These are phyloP conservation scores for Ambispora gerdemannii DNA, from an alignment of 192 early-diverging fungal species.

Conservation along the genomic window DNA sequence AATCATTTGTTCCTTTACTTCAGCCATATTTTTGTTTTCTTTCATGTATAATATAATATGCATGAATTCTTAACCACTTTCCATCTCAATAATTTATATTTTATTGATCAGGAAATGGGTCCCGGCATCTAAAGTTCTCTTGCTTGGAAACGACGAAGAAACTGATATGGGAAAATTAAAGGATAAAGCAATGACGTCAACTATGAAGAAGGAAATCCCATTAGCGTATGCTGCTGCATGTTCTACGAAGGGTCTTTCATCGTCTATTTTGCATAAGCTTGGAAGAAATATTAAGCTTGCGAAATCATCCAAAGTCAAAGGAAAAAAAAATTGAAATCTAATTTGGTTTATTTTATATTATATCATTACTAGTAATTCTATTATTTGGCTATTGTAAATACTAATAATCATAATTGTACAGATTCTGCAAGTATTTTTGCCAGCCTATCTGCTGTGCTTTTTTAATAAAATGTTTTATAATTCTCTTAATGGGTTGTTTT, in stretches of 20 bases:
- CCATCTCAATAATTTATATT: background rate
- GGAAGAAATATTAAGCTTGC: too few relatives aligned
- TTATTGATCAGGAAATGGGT: slow-evolving; percentile 27
- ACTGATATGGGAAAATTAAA: slow-evolving; percentile 25
- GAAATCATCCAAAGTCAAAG: background rate
- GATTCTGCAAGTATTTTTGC: too few relatives aligned
- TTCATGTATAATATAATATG: background rate
- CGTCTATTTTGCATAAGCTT: background rate
- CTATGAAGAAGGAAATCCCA: slow-evolving; percentile 29
- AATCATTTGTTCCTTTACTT: background rate
- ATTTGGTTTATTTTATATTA: too few relatives aligned
- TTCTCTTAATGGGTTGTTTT: too few relatives aligned
- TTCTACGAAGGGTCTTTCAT: background rate
- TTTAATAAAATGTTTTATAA: too few relatives aligned
- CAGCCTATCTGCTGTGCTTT: too few relatives aligned
- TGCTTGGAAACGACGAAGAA: slow-evolving; percentile 15
- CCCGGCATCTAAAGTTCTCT: slow-evolving; percentile 16
- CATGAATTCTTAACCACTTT: background rate
- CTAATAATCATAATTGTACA: too few relatives aligned
- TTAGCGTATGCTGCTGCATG: slow-evolving; percentile 23
- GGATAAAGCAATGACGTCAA: slow-evolving; percentile 14
- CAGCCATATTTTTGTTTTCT: background rate
- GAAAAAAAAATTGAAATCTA: background rate
- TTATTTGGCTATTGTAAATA: too few relatives aligned
- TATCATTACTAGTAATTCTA: too few relatives aligned